A percentile compares a stretch with the other conserved stretches of the same genome.
Conservation (phyloP, 176 grass and related monocot genomes). For the Cenchrus americanus region DNA sequence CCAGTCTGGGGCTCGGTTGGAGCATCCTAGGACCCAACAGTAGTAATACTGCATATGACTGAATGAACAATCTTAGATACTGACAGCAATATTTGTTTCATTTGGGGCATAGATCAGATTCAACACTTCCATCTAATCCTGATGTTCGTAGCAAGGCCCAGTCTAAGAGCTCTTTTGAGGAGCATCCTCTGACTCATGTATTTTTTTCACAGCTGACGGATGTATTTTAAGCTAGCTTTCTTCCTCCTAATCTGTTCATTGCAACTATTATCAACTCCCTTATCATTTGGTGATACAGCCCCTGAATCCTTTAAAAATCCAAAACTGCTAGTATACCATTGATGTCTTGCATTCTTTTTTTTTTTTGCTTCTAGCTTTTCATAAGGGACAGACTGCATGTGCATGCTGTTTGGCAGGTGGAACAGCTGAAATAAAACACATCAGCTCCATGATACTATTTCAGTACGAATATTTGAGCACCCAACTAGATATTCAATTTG, state of each 20-base stretch:
- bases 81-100: neutral
- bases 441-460: neutral
- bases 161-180: neutral
- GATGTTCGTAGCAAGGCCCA: neutral
- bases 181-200: neutral
- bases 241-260: neutral
- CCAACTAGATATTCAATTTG: slow-evolving; percentile 24
- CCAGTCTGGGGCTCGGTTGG: neutral
- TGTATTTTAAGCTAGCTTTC: slow-evolving; percentile 5
- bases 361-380: neutral
- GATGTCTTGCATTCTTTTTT: neutral
- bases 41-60: neutral
- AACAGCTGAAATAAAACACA: neutral
- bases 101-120: neutral
- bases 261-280: neutral
- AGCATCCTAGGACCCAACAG: neutral
- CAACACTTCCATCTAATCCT: neutral
- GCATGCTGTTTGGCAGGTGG: neutral
- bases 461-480: slow-evolving; percentile 9
- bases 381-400: neutral
- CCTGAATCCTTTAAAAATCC: neutral
- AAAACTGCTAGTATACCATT: neutral
- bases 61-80: neutral
- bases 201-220: neutral
- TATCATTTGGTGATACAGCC: neutral